A percentile compares a stretch with the other conserved stretches of the same genome.
Evolutionary conservation across 139 green algal genomes (phyloP).

Genomic region (Klebsormidium nitens): DNA sequence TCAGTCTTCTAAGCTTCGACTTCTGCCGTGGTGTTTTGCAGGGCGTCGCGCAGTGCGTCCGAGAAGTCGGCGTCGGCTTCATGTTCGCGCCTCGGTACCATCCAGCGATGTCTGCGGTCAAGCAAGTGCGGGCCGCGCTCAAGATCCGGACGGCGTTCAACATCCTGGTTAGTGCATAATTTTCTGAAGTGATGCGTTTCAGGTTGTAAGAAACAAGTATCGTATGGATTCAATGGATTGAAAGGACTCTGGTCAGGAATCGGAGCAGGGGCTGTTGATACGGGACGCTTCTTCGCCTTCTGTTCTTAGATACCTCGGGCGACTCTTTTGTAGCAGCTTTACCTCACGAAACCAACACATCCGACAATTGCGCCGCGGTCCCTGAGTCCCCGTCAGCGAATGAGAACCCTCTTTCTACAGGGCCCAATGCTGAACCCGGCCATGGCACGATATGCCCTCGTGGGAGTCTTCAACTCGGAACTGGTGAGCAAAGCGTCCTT

Average conservation of each 20-base stretch:
- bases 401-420: not conserved
- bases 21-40: too few relatives aligned
- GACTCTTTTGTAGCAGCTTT: too few relatives aligned
- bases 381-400: not conserved
- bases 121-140: conserved; percentile 67
- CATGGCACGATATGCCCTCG: conserved; percentile 69
- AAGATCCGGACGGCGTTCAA: conserved; percentile 85
- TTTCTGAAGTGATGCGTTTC: too few relatives aligned
- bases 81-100: conserved; percentile 93
- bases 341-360: not conserved
- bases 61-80: conserved; percentile 85
- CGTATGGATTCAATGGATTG: too few relatives aligned
- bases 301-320: too few relatives aligned
- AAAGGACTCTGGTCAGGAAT: too few relatives aligned
- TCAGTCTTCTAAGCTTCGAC: too few relatives aligned
- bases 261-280: too few relatives aligned
- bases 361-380: not conserved
- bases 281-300: too few relatives aligned
- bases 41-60: conserved; percentile 68
- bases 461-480: conserved; percentile 75
- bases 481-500: conserved; percentile 14
- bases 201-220: too few relatives aligned
- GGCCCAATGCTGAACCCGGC: conserved; percentile 96
- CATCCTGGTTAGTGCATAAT: too few relatives aligned
- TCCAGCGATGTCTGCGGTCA: conserved; percentile 69